phyloP scores from a whole-genome alignment of 495 filamentous ascomycete species.

The Aspergillus carlsbadensis region DNA sequence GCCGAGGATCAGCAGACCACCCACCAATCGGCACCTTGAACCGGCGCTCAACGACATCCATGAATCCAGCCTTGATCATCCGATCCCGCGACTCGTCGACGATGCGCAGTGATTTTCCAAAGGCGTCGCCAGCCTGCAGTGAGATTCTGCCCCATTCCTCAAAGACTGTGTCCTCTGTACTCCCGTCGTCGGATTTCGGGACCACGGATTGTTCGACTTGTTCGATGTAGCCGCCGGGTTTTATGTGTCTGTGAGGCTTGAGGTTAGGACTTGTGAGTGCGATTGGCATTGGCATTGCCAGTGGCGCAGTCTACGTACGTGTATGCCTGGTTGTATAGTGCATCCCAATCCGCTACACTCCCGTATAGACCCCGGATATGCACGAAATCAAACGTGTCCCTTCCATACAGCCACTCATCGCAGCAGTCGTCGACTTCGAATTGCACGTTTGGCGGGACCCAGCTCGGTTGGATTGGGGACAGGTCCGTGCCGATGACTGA shows the following conservation, averaged over 20 bases:
- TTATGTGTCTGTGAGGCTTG: slow-evolving; percentile 23
- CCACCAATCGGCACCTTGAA: slow-evolving; percentile 19
- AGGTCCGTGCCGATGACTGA: slow-evolving; percentile 23
- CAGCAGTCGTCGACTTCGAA: slow-evolving; percentile 17
- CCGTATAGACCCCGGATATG: slow-evolving; percentile 13
- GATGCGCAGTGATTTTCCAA: slow-evolving; percentile 14
- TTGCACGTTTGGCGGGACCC: slow-evolving; percentile 18
- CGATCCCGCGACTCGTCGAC: slow-evolving; percentile 8
- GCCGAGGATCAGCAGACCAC: slow-evolving; percentile 18
- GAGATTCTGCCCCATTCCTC: slow-evolving; percentile 9
- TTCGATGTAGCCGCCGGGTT: slow-evolving; percentile 44
- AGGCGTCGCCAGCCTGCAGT: slow-evolving; percentile 15
- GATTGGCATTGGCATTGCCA: too few species aligned
- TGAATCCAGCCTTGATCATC: slow-evolving; percentile 21
- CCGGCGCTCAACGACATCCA: slow-evolving; percentile 14
- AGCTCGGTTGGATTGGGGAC: slow-evolving; percentile 13
- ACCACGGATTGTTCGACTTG: slow-evolving; percentile 34
- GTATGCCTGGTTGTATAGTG: slow-evolving; percentile 1
- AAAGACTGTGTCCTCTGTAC: slow-evolving; percentile 3
- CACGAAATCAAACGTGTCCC: slow-evolving; percentile 13
- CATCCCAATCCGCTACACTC: slow-evolving; percentile 10
- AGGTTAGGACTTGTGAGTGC: background rate
- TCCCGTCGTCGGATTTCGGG: slow-evolving; percentile 29
- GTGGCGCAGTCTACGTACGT: background rate
- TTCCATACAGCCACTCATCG: slow-evolving; percentile 10